These are phyloP conservation scores for Blastomyces emzantsi DNA, from an alignment of 2,329 filamentous ascomycete genomes.

Conservation along the genomic window DNA sequence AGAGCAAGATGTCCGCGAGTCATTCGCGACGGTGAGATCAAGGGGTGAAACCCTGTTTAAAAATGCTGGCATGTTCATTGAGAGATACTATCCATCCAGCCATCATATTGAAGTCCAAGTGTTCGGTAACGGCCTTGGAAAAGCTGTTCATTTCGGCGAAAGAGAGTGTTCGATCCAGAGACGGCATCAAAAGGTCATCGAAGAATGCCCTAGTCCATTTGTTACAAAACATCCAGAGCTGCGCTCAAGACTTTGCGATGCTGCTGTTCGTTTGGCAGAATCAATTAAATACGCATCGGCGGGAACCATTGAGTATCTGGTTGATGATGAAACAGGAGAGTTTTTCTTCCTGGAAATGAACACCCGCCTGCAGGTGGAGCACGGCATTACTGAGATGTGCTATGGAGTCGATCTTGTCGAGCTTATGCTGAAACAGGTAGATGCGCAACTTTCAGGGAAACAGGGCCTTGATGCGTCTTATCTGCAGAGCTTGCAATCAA, in stretches of 20 bases:
- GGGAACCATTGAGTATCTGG: slow-evolving; percentile 83
- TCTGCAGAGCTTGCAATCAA: slow-evolving; percentile 37
- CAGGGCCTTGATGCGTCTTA: slow-evolving; percentile 36
- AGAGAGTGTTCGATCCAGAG: slow-evolving; percentile 82
- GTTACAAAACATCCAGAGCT: slow-evolving; percentile 46
- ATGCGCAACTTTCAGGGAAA: slow-evolving; percentile 40
- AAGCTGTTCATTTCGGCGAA: slow-evolving; percentile 76
- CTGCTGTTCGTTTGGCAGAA: slow-evolving; percentile 59
- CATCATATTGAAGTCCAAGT: slow-evolving; percentile 86
- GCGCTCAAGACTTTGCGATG: slow-evolving; percentile 53
- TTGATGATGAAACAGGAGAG: slow-evolving; percentile 69
- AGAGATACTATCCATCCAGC: slow-evolving; percentile 69
- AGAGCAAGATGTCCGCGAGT: slow-evolving; percentile 59
- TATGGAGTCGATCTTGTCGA: slow-evolving; percentile 47
- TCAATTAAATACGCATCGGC: slow-evolving; percentile 65
- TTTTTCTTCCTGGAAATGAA: slow-evolving; percentile 63
- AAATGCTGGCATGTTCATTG: slow-evolving; percentile 74
- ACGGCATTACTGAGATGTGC: slow-evolving; percentile 50
- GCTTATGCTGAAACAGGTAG: slow-evolving; percentile 49
- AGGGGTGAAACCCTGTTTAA: slow-evolving; percentile 73
- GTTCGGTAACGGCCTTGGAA: slow-evolving; percentile 72
- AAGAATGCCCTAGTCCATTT: slow-evolving; percentile 76
- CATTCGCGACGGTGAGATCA: slow-evolving; percentile 62
- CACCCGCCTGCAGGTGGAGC: slow-evolving; percentile 50
- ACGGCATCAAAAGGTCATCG: slow-evolving; percentile 82